These are phyloP conservation scores for Clavispora asparagi DNA, from an alignment of 805 yeast genomes.

Conservation along the genomic window DNA sequence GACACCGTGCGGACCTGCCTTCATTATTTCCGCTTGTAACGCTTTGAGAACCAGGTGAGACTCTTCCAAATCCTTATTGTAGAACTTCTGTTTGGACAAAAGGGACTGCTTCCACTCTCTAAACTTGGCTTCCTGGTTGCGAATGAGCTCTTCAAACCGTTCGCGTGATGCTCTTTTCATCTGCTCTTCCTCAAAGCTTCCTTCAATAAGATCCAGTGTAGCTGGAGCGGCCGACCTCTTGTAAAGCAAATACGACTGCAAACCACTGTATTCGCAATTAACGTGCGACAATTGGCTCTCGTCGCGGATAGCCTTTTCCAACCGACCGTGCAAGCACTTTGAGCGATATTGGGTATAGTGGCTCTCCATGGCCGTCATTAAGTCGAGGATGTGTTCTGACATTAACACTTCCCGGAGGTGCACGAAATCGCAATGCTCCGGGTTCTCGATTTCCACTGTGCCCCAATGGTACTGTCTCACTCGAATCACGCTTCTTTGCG, in stretches of 20 bases:
- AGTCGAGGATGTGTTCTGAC: conserved; percentile 69
- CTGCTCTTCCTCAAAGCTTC: conserved; percentile 21
- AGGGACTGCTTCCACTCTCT: conserved; percentile 58
- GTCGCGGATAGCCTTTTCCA: conserved; percentile 8
- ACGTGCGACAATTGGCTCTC: not conserved
- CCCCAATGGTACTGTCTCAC: conserved; percentile 77
- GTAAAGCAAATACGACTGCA: conserved; percentile 13
- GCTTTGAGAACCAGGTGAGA: conserved; percentile 31
- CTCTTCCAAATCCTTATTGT: conserved; percentile 50
- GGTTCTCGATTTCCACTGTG: conserved; percentile 74
- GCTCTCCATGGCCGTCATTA: conserved; percentile 70
- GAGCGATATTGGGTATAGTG: conserved; percentile 69
- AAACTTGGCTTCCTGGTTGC: conserved; percentile 50
- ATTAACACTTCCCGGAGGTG: conserved; percentile 61
- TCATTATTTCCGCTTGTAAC: conserved; percentile 25
- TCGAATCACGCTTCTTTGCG: conserved; percentile 43
- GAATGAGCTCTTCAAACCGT: conserved; percentile 29
- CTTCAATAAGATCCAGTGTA: conserved; percentile 12
- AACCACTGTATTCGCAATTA: conserved; percentile 4
- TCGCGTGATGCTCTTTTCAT: conserved; percentile 3
- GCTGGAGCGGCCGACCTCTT: conserved; percentile 10
- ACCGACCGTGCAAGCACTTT: conserved; percentile 49
- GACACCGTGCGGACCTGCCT: not conserved
- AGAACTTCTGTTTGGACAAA: conserved; percentile 47
- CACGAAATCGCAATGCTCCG: conserved; percentile 69